Evolutionary conservation across 129 eudicot genomes (phyloP).

Genomic region (Artemisia annua): DNA sequence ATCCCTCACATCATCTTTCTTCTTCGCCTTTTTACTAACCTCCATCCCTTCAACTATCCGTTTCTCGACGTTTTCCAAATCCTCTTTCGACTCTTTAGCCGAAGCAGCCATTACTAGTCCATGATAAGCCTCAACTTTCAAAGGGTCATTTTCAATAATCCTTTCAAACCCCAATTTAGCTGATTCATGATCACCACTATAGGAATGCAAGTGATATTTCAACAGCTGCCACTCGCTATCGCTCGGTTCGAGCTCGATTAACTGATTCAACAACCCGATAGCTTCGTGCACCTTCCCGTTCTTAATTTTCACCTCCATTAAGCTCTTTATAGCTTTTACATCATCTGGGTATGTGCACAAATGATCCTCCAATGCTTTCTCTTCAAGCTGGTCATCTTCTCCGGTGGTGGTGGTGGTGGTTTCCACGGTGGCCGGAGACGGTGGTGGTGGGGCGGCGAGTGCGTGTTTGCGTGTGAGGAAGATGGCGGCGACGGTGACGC

Average conservation of each 20-base stretch:
- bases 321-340: constrained; percentile 34
- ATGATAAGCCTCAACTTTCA: constrained; percentile 75
- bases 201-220: constrained; percentile 48
- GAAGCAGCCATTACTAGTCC: constrained; percentile 80
- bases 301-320: constrained; percentile 64
- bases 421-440: constrained; percentile 36
- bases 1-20: constrained; percentile 62
- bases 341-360: constrained; percentile 51
- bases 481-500: constrained; percentile 50
- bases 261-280: constrained; percentile 39
- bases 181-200: constrained; percentile 44
- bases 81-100: constrained; percentile 40
- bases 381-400: constrained; percentile 16
- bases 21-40: constrained; percentile 48
- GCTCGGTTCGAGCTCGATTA: constrained; percentile 59
- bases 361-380: constrained; percentile 49
- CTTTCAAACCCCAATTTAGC: constrained; percentile 65
- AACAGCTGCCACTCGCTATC: constrained; percentile 70
- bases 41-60: constrained; percentile 52
- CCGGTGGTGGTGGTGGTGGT: constrained; percentile 24
- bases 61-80: constrained; percentile 45
- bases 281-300: constrained; percentile 55
- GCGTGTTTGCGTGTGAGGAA: constrained; percentile 52
- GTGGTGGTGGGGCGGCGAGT: constrained; percentile 41
- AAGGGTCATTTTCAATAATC: constrained; percentile 61